Percentiles rank a stretch among this genome's conserved stretches.
These are phyloP conservation scores for Hypoxylon sp. DNA, from an alignment of 2,329 filamentous ascomycete genomes.

Conservation along the genomic window DNA sequence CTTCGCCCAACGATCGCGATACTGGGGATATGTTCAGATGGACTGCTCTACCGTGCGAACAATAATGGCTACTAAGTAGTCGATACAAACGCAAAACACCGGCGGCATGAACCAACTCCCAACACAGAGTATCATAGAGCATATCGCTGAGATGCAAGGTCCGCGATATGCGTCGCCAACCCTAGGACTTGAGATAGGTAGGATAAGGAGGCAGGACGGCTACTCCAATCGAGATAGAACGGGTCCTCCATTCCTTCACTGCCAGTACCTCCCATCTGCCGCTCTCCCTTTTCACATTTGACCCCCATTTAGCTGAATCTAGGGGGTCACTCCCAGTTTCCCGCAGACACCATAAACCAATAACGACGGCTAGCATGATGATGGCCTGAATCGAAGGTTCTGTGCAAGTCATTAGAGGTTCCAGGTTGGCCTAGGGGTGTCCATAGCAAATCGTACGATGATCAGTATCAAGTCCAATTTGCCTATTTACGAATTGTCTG, in stretches of 20 bases:
- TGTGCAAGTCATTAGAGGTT: background rate
- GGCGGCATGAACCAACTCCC: background rate
- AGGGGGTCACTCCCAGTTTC: background rate
- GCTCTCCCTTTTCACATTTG: background rate
- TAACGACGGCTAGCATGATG: background rate
- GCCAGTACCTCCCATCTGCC: background rate
- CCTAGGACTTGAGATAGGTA: background rate
- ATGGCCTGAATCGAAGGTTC: background rate
- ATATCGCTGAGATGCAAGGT: background rate
- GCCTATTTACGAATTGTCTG: background rate
- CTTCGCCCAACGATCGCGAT: constrained; percentile 16
- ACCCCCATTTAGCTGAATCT: background rate
- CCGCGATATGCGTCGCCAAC: background rate
- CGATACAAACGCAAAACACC: constrained; percentile 25
- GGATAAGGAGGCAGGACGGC: background rate
- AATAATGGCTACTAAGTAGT: constrained; percentile 28
- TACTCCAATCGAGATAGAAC: background rate
- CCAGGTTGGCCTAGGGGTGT: background rate
- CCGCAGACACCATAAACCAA: background rate
- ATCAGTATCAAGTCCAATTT: background rate
- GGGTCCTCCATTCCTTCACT: background rate
- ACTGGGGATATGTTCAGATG: constrained; percentile 7
- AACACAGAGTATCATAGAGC: background rate
- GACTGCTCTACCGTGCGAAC: constrained; percentile 36
- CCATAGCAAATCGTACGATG: background rate